Base-by-base conservation (phyloP, 805 yeast species). In the Saturnispora sekii region DNA sequence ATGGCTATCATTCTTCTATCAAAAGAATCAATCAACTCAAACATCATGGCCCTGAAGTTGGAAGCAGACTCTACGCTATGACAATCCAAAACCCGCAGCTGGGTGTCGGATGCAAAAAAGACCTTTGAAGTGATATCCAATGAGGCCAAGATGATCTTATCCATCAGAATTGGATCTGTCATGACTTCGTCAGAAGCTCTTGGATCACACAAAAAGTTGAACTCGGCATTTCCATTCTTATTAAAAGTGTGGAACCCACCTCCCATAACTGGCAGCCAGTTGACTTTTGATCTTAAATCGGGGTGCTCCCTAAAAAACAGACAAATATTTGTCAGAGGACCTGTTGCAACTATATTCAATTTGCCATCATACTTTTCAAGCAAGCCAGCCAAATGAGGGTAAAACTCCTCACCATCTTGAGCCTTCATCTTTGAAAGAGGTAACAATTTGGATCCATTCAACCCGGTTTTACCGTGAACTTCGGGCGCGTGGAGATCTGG, bases 141-240 rank as follows among this genome's bases (percentile, higher is more conserved):
- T 1, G 93, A 88, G 7, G 74, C 70, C 38, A 84, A 58, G 3
- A 81, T 54, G 11, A 73, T 68, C 54, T 74, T 79, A 11, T 69
- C 62, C n/a, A 61, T 57, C 14, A 84, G 55, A 0, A 62, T 57
- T 0, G 65, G 61, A 53, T 77, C 78, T 11, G 59, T 55, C 5
- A 86, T 62, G 2, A 86, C 70, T 12, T 62, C 57, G 21, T 73
- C 62, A 0, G 95, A 85, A 5, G 95, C 94, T 35, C 72, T 69
- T 1, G 95, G 86, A 59, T 87, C 96, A 43, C 76, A 69, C 66
- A 73, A 72, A 32, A 84, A 69, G 61, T 87, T 87, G 67, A 84
- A 86, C 59, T 87, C 95, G 5, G 90, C 78, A 40, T 67, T 69
- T 1, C 52, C 55, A 40, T 56, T 54, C 32, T 54, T 50, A 43